These are phyloP conservation scores for Umbellularia californica DNA, from an alignment of 164 flowering plant species.

Conservation along the genomic window DNA sequence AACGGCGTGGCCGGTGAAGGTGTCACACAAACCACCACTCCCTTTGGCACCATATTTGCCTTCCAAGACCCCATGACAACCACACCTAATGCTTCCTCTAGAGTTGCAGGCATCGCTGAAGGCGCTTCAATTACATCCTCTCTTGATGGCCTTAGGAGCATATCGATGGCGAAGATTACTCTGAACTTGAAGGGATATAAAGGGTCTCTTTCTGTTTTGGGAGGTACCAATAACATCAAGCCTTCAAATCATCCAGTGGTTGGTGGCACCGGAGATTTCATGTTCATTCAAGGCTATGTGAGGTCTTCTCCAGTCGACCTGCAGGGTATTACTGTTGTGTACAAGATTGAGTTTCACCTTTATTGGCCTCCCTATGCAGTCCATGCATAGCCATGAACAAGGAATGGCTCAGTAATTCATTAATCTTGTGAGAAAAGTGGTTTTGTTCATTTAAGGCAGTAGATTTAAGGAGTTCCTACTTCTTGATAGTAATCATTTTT, in stretches of 20 bases:
- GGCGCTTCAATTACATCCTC: conserved; percentile 32
- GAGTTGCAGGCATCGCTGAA: conserved; percentile 22
- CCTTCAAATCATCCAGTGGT: conserved; percentile 41
- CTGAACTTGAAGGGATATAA: conserved; percentile 25
- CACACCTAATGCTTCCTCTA: conserved; percentile 24
- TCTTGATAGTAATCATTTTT: too few species aligned
- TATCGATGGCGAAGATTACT: conserved; percentile 35
- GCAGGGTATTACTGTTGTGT: conserved; percentile 24
- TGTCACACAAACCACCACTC: conserved; percentile 28
- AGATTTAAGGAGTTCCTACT: too few species aligned
- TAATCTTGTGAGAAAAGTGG: too few species aligned
- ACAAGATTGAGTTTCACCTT: conserved; percentile 46
- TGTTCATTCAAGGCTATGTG: conserved; percentile 43
- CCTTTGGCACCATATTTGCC: conserved; percentile 39
- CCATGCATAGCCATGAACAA: not conserved
- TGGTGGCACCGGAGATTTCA: conserved; percentile 43
- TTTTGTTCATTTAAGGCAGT: too few species aligned
- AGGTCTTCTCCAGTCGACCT: conserved; percentile 36
- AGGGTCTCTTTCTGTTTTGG: conserved; percentile 37
- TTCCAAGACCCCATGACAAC: conserved; percentile 33
- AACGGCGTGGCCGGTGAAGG: conserved; percentile 32
- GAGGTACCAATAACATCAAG: conserved; percentile 32
- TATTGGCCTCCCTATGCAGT: conserved; percentile 45
- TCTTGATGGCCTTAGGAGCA: conserved; percentile 31
- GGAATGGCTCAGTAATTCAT: not conserved